Base-by-base conservation (phyloP, 225 moss, liverwort and hornwort species). In the Straminergon stramineum region DNA sequence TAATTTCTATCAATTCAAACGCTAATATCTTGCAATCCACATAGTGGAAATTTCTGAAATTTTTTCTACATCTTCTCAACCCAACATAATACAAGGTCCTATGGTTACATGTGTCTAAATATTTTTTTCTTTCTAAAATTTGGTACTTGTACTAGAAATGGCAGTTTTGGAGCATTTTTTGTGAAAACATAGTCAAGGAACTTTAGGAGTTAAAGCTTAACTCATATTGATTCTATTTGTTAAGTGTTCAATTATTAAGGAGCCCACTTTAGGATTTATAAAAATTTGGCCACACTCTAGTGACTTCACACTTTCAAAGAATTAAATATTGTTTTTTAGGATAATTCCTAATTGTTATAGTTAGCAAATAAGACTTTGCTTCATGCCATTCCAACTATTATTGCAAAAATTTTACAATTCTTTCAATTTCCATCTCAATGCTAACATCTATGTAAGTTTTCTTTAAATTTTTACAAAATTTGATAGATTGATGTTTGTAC, bases 201-300 rank as follows among this genome's bases (percentile, higher is more conserved):
- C 48, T 48, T 48, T 48, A 48, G 48, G 48, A 10, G 48, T 48
- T 76, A 52, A 21, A 34, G 13, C 13, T 18, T 76, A 2, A 34
- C 2, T 76, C 1, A 34, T 21, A 51, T 7, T 20, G 8, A 32
- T 34, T 52, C 13, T 52, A 52, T 32, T 76, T 76, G 13, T 52
- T 21, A 53, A 75, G 0, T 20, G 1, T 3, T 53, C 5, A 3
- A 35, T 1, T 53, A 0, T 0, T 9, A 2, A 55, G 0, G 2
- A 23, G 1, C 1, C 8, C 1, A 22, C 7, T 53, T 8, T 35
- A 77, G 22, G 9, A 5, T 9, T 35, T 55, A 22, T 35, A 77
- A 14, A 77, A 35, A 55, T 52, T 76, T 77, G 21, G 2, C 13
- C 5, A 53, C 0, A 0, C 2, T 53, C 14, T 53, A 35, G 5